Base-by-base conservation (phyloP, 1,284 basidiomycete species). In the Sporisorium scitamineum region DNA sequence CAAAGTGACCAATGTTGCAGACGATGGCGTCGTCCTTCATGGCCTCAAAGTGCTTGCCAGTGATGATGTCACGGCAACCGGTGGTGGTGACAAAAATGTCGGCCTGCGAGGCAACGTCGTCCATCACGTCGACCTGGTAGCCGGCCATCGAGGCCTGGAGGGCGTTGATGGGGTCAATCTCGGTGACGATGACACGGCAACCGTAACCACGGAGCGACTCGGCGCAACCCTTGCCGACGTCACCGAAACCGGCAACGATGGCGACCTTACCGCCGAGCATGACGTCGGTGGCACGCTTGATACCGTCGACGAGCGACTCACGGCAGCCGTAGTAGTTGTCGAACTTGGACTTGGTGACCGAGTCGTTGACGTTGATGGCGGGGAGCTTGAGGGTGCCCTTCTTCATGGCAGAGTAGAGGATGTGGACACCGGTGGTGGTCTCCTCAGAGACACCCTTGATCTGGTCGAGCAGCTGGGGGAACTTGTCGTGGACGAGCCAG, bases 191-290 rank as follows among this genome's bases (percentile, higher is more conserved):
- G 60, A 99, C 97, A 85, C 97, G 95, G 80, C 94, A 91, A 87
- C 96, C 96, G 88, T 99, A 99, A 39, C 95, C 93, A 74, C 92
- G 91, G 85, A 99, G 92, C 45, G 97, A 95, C 88, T 99, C 95
- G 80, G 96, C 96, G 87, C 97, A 99, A 75, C 96, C 96, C 89
- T 99, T 99, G 82, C 96, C 96, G 84, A 99, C 96, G 85, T 99
- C 96, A 89, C 96, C 96, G 87, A 93, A 99, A 74, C 96, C 96
- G 82, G 96, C 96, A 82, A 99, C 96, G 78, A 99, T 93, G 70
- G 95, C 95, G 80, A 98, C 94, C 89, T 99, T 99, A 70, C 96
- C 96, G 83, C 97, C 97, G 86, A 99, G 91, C 96, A 99, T 99
- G 87, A 99, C 94, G 87, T 99, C 96, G 82, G 96, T 99, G 72